These are phyloP conservation scores for Geosmithia putterillii DNA, from an alignment of 2,329 filamentous ascomycete species.

Conservation along the genomic window DNA sequence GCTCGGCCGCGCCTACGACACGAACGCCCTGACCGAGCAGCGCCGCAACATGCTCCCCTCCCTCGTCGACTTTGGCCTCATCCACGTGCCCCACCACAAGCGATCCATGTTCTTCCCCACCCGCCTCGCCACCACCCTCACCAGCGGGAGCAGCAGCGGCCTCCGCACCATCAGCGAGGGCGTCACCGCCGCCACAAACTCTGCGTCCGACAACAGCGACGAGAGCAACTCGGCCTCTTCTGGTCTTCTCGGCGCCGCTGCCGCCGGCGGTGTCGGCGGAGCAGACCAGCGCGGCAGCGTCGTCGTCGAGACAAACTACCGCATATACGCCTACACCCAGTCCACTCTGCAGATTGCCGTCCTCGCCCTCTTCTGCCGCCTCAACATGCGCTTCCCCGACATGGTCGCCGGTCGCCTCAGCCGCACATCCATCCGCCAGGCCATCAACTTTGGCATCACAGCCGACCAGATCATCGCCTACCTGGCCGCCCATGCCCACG, in stretches of 20 bases:
- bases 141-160: slow-evolving; percentile 61
- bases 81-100: slow-evolving; percentile 56
- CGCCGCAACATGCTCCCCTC: slow-evolving; percentile 84
- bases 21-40: slow-evolving; percentile 65
- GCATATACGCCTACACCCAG: slow-evolving; percentile 91
- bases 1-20: slow-evolving; percentile 83
- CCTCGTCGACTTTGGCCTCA: slow-evolving; percentile 82
- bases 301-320: slow-evolving; percentile 96
- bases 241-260: background rate
- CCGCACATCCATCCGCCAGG: slow-evolving; percentile 74
- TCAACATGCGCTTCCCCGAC: slow-evolving; percentile 86
- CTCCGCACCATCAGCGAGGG: slow-evolving; percentile 59
- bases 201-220: slow-evolving; percentile 19
- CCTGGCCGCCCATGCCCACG: slow-evolving; percentile 83
- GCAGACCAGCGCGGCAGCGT: slow-evolving; percentile 62
- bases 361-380: slow-evolving; percentile 75
- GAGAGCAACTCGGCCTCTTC: too few species aligned
- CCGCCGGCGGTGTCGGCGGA: slow-evolving; percentile 8
- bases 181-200: slow-evolving; percentile 52
- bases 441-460: slow-evolving; percentile 84
- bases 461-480: slow-evolving; percentile 93
- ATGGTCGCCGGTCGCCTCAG: slow-evolving; percentile 88
- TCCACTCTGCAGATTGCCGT: slow-evolving; percentile 92
- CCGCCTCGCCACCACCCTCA: slow-evolving; percentile 85
- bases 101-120: slow-evolving; percentile 72